A percentile compares a stretch with the other conserved stretches of the same genome.
Conservation (phyloP, 495 filamentous ascomycete genomes). For the Xylaria acuta region DNA sequence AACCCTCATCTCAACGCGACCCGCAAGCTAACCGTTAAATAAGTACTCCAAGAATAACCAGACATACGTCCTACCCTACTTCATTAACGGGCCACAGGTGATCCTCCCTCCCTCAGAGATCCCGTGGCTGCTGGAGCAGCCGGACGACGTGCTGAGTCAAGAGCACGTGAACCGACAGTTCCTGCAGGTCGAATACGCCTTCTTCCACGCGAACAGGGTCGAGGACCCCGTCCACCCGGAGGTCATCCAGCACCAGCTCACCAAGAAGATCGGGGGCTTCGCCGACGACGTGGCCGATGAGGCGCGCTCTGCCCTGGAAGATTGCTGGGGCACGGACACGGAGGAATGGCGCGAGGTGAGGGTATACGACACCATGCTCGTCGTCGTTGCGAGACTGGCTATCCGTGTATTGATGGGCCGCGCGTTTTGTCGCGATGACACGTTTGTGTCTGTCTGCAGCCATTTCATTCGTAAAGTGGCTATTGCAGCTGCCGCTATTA, state of each 20-base stretch:
- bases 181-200: constrained; percentile 45
- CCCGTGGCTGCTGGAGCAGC: constrained; percentile 53
- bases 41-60: constrained; percentile 49
- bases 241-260: constrained; percentile 46
- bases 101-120: constrained; percentile 46
- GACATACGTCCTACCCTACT: constrained; percentile 49
- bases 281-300: constrained; percentile 50
- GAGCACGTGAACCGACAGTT: constrained; percentile 46
- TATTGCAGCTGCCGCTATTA: constrained; percentile 42
- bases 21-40: background rate
- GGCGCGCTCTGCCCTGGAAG: constrained; percentile 37
- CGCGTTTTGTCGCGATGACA: constrained; percentile 51
- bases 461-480: constrained; percentile 49
- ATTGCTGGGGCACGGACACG: constrained; percentile 45
- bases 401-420: constrained; percentile 54
- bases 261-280: constrained; percentile 39
- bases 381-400: constrained; percentile 50
- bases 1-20: background rate
- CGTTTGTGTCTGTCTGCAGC: constrained; percentile 48
- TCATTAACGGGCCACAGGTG: constrained; percentile 49
- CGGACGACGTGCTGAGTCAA: constrained; percentile 45
- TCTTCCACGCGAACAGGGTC: constrained; percentile 43
- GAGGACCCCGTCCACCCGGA: constrained; percentile 40
- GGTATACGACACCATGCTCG: constrained; percentile 48
- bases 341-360: constrained; percentile 46